Conservation (phyloP, 257 asterid species). For the Jasminum sambac region DNA sequence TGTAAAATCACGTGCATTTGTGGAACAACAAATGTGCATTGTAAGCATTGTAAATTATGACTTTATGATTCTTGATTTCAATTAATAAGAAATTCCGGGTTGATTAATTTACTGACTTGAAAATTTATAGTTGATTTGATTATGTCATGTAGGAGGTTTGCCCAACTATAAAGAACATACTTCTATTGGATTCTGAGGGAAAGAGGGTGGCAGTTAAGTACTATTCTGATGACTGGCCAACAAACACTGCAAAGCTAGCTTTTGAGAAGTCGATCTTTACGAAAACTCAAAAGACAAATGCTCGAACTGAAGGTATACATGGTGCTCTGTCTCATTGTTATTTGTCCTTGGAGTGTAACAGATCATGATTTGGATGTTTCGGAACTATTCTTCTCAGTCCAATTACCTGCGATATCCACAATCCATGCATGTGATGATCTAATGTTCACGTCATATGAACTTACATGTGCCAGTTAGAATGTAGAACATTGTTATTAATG, state of each 20-base stretch:
- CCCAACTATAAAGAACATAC: conserved; percentile 85
- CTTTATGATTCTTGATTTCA: background rate
- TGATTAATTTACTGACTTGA: conserved; percentile 14
- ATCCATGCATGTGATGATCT: background rate
- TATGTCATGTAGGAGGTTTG: conserved; percentile 64
- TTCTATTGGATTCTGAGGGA: conserved; percentile 93
- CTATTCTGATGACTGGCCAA: conserved; percentile 88
- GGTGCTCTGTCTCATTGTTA: background rate
- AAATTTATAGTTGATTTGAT: conserved; percentile 16
- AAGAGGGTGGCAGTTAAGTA: conserved; percentile 95
- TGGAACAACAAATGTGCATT: too few species aligned
- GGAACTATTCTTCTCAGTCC: background rate
- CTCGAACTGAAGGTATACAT: conserved; percentile 77
- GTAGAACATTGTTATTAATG: background rate
- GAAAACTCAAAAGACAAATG: conserved; percentile 91
- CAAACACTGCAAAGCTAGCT: conserved; percentile 72
- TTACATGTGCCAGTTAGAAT: background rate
- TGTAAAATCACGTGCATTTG: background rate
- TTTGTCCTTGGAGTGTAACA: background rate
- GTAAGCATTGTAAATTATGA: background rate
- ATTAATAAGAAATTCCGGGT: conserved; percentile 11
- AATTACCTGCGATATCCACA: background rate
- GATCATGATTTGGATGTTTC: background rate
- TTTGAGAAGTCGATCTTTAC: conserved; percentile 82
- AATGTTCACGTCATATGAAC: background rate